These are phyloP conservation scores for Pneumocystis murina DNA, from an alignment of 1,139 yeast species.

Conservation along the genomic window DNA sequence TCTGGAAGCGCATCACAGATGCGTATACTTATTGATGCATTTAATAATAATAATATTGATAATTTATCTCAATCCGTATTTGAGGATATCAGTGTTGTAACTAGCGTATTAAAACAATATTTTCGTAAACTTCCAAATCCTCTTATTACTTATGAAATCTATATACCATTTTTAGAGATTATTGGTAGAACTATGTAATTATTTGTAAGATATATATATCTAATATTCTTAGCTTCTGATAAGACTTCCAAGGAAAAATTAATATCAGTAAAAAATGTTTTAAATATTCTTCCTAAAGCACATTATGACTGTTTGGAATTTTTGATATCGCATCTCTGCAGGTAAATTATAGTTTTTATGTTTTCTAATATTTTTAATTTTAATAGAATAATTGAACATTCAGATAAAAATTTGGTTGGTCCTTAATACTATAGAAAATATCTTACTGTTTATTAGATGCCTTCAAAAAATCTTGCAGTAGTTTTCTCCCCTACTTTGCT, in stretches of 20 bases:
- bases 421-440: background rate
- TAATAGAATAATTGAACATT: conserved; percentile 31
- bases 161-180: conserved; percentile 46
- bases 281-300: conserved; percentile 45
- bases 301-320: conserved; percentile 37
- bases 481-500: conserved; percentile 93
- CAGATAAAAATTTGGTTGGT: conserved; percentile 34
- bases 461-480: conserved; percentile 63
- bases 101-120: conserved; percentile 76
- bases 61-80: conserved; percentile 30
- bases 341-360: background rate
- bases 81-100: conserved; percentile 73
- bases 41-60: conserved; percentile 19
- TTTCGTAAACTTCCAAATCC: conserved; percentile 77
- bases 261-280: conserved; percentile 25
- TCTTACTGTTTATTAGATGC: conserved; percentile 35
- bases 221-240: conserved; percentile 26
- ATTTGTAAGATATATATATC: background rate
- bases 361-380: background rate
- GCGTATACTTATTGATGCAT: conserved; percentile 33
- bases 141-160: conserved; percentile 52
- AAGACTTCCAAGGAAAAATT: conserved; percentile 24
- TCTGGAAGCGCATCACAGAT: conserved; percentile 78
- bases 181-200: conserved; percentile 4
- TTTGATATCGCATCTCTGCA: conserved; percentile 1